Percentiles rank a stretch among this genome's conserved stretches.
Conservation (phyloP, 148 eudicot genomes). For the Selenicereus undatus region DNA sequence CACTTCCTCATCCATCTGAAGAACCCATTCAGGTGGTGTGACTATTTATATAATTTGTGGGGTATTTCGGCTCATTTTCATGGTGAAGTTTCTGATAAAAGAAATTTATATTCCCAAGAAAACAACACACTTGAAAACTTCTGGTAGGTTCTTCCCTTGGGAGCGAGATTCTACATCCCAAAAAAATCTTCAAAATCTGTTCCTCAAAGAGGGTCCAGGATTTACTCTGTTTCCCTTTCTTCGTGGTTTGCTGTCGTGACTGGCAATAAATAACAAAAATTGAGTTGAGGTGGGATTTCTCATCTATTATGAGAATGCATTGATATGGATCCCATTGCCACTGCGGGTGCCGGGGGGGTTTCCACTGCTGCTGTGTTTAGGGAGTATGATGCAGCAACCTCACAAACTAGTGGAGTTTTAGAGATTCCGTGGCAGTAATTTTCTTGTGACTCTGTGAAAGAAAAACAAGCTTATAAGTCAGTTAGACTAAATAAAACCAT, state of each 20-base stretch:
- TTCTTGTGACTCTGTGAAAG: background rate
- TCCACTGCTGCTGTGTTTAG: background rate
- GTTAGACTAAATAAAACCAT: background rate
- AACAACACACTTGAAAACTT: background rate
- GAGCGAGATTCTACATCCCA: background rate
- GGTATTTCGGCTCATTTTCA: background rate
- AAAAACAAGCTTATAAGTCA: background rate
- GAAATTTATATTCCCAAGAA: background rate
- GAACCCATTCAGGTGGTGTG: conserved; percentile 71
- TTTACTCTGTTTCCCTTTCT: conserved; percentile 1
- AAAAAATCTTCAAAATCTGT: background rate
- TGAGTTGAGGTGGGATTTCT: background rate
- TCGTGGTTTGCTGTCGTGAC: background rate
- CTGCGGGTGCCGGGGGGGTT: background rate
- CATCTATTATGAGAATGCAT: background rate
- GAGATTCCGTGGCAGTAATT: background rate
- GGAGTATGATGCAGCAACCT: background rate
- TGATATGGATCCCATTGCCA: background rate
- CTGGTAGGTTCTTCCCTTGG: background rate
- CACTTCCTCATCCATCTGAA: conserved; percentile 94
- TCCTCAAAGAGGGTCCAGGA: background rate
- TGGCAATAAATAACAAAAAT: background rate
- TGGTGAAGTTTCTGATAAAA: background rate
- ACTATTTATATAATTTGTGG: background rate
- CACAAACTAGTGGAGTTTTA: background rate